Base-by-base conservation (phyloP, 768 basidiomycete species). In the Cantharellus cinnabarinus region DNA sequence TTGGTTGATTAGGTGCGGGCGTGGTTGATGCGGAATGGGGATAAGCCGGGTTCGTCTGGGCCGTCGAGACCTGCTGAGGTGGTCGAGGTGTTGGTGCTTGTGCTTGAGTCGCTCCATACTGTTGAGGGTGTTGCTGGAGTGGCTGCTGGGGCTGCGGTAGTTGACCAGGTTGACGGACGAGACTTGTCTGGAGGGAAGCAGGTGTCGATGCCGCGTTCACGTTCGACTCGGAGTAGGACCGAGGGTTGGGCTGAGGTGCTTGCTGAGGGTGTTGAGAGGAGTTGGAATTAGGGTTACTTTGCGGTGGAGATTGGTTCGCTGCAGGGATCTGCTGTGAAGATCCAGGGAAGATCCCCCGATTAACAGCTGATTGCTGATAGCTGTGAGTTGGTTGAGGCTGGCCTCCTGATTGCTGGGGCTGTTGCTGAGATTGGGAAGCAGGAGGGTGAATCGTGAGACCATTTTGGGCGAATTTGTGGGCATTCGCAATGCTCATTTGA, bases 91-190 rank as follows among this genome's bases (percentile, higher is more conserved):
- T 53, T 48, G 60, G 55, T 3, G 42, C 52, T 2, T 59, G 50
- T 15, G 34, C 40, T 14, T 50, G 60, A 29, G 37, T 44, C 37
- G 52, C 57, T 59, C 56, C 44, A 35, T 40, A 51, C 35, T 60
- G 59, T 59, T 59, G 59, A 29, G 57, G 60, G 15, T 41, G 59
- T 51, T 61, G 52, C 52, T 54, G 52, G 7, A 37, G 52, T 54
- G 14, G 60, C 34, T 58, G 60, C 3, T 4, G 2, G 4, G 54
- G 53, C 39, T 60, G 59, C 34, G 39, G 56, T n/a, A 40, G 60
- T 42, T 42, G 57, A 50, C 42, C 48, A 44, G 42, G 42, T 50
- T 51, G 44, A 40, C 42, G 15, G 34, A 10, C n/a, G 14, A 14
- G 42, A 39, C 42, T 42, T 35, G n/a, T 57, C 7, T 15, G 7